Conservation (phyloP, 2,329 filamentous ascomycete species). For the Cadophora sp. region DNA sequence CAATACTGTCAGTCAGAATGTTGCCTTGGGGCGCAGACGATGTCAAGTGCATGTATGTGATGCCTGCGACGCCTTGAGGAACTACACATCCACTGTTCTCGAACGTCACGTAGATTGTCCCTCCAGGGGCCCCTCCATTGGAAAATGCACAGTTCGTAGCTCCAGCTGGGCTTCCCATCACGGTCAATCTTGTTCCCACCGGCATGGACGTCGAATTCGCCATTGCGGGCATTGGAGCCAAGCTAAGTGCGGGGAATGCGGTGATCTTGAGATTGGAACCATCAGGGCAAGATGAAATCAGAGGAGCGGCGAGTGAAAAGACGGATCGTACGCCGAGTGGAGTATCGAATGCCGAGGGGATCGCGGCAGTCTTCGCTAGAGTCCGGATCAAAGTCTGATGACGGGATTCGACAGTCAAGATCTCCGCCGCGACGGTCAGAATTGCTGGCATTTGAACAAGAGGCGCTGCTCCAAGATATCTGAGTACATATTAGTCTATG, state of each 20-base stretch:
- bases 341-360: conserved; percentile 11
- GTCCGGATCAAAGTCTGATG: conserved; percentile 12
- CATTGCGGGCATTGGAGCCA: conserved; percentile 9
- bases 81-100: conserved; percentile 4
- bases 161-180: neutral
- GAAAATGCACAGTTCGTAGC: conserved; percentile 17
- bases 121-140: conserved; percentile 13
- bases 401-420: conserved; percentile 7
- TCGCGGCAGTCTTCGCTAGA: conserved; percentile 4
- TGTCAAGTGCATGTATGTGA: conserved; percentile 16
- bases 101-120: conserved; percentile 7
- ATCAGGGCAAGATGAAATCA: conserved; percentile 11
- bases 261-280: conserved; percentile 13
- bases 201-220: conserved; percentile 9
- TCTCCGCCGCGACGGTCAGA: conserved; percentile 2
- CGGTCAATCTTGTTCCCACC: conserved; percentile 12
- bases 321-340: conserved; percentile 9
- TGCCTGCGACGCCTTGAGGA: conserved; percentile 2
- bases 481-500: neutral
- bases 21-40: conserved; percentile 8
- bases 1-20: conserved; percentile 10
- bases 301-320: conserved; percentile 12
- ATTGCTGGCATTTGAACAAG: conserved; percentile 3
- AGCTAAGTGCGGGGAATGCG: neutral
- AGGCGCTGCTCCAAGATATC: conserved; percentile 10